A percentile compares a stretch with the other conserved stretches of the same genome.
Conservation (phyloP, 1,284 basidiomycete genomes). For the Leccinum pachyderme region DNA sequence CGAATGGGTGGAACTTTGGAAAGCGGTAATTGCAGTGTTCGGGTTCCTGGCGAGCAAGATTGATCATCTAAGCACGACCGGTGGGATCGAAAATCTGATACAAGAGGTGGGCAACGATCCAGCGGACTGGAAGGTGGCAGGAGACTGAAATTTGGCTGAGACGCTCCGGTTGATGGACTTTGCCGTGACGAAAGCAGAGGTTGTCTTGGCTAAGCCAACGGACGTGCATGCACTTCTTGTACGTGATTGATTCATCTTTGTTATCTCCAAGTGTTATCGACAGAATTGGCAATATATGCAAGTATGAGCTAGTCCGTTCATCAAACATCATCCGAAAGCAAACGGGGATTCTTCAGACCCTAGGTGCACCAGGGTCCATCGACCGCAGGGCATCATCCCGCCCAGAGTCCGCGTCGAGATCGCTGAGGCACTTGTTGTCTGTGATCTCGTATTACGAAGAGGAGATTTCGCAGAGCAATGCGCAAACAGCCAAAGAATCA, state of each 20-base stretch:
- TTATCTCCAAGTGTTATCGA: constrained; percentile 14
- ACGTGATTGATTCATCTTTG: constrained; percentile 25
- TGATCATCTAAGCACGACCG: constrained; percentile 47
- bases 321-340: constrained; percentile 49
- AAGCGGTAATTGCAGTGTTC: constrained; percentile 49
- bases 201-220: constrained; percentile 48
- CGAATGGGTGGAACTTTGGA: constrained; percentile 64
- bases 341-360: constrained; percentile 39
- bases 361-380: constrained; percentile 33
- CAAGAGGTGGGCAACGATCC: constrained; percentile 43
- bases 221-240: constrained; percentile 61
- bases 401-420: constrained; percentile 35
- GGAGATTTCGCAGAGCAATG: constrained; percentile 45
- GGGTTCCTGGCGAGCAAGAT: constrained; percentile 53
- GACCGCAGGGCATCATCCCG: constrained; percentile 22
- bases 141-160: constrained; percentile 32
- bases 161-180: constrained; percentile 50
- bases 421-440: constrained; percentile 43
- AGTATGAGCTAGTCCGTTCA: constrained; percentile 67
- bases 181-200: constrained; percentile 47
- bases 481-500: constrained; percentile 48
- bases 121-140: neutral
- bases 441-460: constrained; percentile 50
- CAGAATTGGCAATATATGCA: neutral
- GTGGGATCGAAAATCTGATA: constrained; percentile 49